Evolutionary conservation across 2,329 filamentous ascomycete genomes (phyloP).

Genomic region (Thelonectria discophora): DNA sequence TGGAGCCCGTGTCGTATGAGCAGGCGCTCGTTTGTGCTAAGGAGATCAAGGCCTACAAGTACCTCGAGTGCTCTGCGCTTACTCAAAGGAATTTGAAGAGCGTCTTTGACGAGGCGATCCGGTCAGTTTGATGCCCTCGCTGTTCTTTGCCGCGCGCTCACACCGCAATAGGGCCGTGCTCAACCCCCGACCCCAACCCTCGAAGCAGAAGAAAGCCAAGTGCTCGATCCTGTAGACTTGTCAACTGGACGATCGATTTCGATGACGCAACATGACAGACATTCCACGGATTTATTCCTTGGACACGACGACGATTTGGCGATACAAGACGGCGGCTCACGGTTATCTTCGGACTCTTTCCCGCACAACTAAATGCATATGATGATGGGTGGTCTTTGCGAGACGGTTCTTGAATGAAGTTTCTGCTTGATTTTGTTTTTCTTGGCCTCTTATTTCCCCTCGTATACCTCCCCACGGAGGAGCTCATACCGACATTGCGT

Average conservation of each 20-base stretch:
- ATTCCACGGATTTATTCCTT: conserved; percentile 33
- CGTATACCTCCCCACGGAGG: conserved; percentile 40
- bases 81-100: conserved; percentile 98
- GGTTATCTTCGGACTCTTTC: conserved; percentile 36
- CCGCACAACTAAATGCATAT: conserved; percentile 36
- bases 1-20: conserved; percentile 96
- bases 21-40: conserved; percentile 88
- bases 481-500: conserved; percentile 42
- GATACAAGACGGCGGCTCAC: conserved; percentile 41
- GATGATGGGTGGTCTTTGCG: conserved; percentile 40
- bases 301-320: conserved; percentile 38
- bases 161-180: conserved; percentile 70
- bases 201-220: conserved; percentile 71
- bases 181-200: conserved; percentile 68
- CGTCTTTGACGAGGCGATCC: conserved; percentile 97
- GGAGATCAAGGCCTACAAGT: conserved; percentile 96
- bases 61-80: conserved; percentile 95
- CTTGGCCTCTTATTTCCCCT: conserved; percentile 25
- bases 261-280: conserved; percentile 39
- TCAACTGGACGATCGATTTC: conserved; percentile 31
- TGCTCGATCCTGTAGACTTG: conserved; percentile 72
- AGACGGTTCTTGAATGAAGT: conserved; percentile 43
- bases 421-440: conserved; percentile 41
- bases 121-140: conserved; percentile 66
- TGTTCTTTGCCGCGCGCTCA: conserved; percentile 4